Base-by-base conservation (phyloP, 2,329 filamentous ascomycete species). In the Arthrobotrys iridis region DNA sequence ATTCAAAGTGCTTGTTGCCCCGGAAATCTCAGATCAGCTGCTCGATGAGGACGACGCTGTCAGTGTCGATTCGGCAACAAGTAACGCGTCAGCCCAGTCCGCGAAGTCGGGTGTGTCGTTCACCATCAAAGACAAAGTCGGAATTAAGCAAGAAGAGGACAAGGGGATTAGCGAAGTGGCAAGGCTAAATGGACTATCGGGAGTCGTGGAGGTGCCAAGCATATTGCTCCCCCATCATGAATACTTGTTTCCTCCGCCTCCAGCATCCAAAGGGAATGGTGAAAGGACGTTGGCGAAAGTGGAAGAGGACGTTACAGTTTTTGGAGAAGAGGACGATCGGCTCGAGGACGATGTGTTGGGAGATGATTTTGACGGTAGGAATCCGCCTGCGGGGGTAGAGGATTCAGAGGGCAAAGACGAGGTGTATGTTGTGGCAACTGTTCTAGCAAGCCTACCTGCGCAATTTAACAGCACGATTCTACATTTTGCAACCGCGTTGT, bases 221-320 rank as follows among this genome's bases (percentile, higher is more conserved):
- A 86, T 83, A 77, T 79, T 87, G 0, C 81, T 87, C 4, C 86
- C 86, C 4, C 86, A 86, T 76, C 86, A 87, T 77, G 85, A 87
- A 70, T 86, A 87, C 77, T 80, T 87, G 3, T 78, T 87, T 10
- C 86, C 86, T 4, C 72, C 80, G 0, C 78, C 79, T 15, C 82
- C 83, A 83, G 83, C 2, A n/a, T 68, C 1, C 70, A 81, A 28
- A 80, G 82, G 18, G 76, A 81, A 45, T 28, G 18, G 35, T n/a
- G 30, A 37, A 10, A 46, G 37, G 11, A 22, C 26, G 1, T 33
- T 68, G 10, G 63, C 35, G 11, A 68, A 64, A 28, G 71, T 75
- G 4, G 57, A 48, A 4, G 64, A 67, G 37, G 71, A 75, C 24
- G 71, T 75, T 6, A 35, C 55, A 5, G 71, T 75, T 10, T 59